Evolutionary conservation across 306 rosid species (phyloP), one percentile per base, ranked within the genome.

Genomic region (Prunus mira): DNA sequence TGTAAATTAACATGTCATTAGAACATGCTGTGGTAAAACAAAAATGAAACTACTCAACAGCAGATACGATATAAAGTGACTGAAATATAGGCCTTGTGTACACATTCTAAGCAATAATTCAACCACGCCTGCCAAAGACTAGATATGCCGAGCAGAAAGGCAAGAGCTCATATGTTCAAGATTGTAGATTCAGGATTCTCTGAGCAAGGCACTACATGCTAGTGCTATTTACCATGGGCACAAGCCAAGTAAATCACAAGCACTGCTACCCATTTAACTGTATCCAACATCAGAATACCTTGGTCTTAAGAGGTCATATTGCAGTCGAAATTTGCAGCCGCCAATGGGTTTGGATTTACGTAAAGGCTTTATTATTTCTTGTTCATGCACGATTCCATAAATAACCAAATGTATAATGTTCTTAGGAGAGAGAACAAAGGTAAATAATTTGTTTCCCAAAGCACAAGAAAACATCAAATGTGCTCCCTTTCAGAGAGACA

Each of bases 1-100:
- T 91, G 91, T 50, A 75, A 84, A 88, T 62, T 49, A 66, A 27
- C 47, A 47, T 79, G 81, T 80, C 30, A 85, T 70, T 70, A 69
- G 73, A 69, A 70, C 34, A 57, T 65, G 60, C 66, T 18, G 46
- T 45, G 71, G 27, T 46, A 32, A 47, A 47, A 9, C 12, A 50
- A 30, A 41, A 41, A 45, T 5, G 65, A 50, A 74, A 30, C 25
- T 32, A 76, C 49, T 58, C 43, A 30, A 71, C 50, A 34, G 65
- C 15, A 52, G 25, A 28, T 8, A 64, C 32, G 6, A 32, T 62
- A 80, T 46, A 2, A 41, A 41, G 3, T 43, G 51, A 34, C 25
- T 41, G 56, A 3, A 57, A 22, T 57, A 24, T 9, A 72, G 3
- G 24, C 67, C 76, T 10, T 22, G 24, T 11, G 45, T 9, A 57